These are phyloP conservation scores for Tylopilus orsonianus DNA, from an alignment of 1,284 basidiomycete species.

Conservation along the genomic window DNA sequence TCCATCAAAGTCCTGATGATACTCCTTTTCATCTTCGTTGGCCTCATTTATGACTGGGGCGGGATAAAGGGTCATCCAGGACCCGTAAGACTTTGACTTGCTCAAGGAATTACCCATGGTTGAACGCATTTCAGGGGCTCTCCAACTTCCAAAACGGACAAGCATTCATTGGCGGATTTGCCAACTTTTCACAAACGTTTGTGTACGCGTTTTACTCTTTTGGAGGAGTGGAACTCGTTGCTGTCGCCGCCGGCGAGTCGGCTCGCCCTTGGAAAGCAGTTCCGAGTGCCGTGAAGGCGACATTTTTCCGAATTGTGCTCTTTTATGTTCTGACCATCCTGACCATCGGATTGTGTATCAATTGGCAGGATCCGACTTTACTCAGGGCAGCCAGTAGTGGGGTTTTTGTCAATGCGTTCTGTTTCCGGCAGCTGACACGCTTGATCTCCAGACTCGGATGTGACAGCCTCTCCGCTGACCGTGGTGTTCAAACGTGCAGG, in stretches of 20 bases:
- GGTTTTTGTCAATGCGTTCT: constrained; percentile 2
- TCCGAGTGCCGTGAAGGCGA: constrained; percentile 67
- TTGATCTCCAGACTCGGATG: constrained; percentile 40
- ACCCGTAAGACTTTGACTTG: constrained; percentile 37
- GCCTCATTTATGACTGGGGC: constrained; percentile 58
- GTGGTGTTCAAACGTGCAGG: constrained; percentile 59
- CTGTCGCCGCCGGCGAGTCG: constrained; percentile 61
- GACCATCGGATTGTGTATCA: constrained; percentile 57
- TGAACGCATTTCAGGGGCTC: constrained; percentile 39
- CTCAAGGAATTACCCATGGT: background rate
- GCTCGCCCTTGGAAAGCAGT: constrained; percentile 60
- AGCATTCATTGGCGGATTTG: constrained; percentile 54
- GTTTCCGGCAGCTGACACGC: constrained; percentile 1
- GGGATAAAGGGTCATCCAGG: constrained; percentile 54
- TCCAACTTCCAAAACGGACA: constrained; percentile 52
- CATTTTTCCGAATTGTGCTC: constrained; percentile 64
- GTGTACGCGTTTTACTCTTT: constrained; percentile 69
- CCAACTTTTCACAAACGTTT: constrained; percentile 53
- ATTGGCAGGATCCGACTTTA: constrained; percentile 48
- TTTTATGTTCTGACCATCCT: constrained; percentile 61
- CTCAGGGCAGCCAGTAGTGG: constrained; percentile 45
- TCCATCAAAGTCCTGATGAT: constrained; percentile 57
- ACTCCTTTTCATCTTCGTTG: constrained; percentile 53
- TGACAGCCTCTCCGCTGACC: constrained; percentile 55
- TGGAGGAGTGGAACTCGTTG: constrained; percentile 74